These are phyloP conservation scores for Kwoniella shandongensis DNA, from an alignment of 768 basidiomycete genomes.

Conservation along the genomic window DNA sequence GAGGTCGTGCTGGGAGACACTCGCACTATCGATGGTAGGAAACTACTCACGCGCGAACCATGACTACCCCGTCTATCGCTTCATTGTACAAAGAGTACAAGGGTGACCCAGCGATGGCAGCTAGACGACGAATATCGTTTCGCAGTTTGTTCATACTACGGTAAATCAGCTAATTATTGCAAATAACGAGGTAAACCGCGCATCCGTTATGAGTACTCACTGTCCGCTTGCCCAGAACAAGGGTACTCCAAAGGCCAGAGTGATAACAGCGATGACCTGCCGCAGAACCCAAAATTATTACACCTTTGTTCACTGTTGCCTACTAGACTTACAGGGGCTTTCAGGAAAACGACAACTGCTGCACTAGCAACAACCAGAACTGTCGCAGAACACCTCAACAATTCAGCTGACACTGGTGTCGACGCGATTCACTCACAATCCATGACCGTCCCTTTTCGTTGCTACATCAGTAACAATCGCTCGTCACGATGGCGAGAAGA, in stretches of 20 bases:
- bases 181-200: neutral
- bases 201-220: constrained; percentile 22
- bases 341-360: constrained; percentile 15
- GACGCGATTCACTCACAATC: constrained; percentile 3
- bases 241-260: constrained; percentile 26
- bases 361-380: constrained; percentile 14
- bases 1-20: too few relatives aligned
- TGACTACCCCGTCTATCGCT: constrained; percentile 39
- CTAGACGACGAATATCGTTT: constrained; percentile 39
- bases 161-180: constrained; percentile 7
- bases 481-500: neutral
- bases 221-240: constrained; percentile 29
- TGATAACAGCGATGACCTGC: constrained; percentile 23
- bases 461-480: neutral
- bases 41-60: constrained; percentile 47
- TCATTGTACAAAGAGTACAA: constrained; percentile 45
- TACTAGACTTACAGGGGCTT: constrained; percentile 30
- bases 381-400: too few relatives aligned
- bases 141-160: constrained; percentile 32
- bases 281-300: too few relatives aligned
- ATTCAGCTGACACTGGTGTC: neutral
- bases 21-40: too few relatives aligned
- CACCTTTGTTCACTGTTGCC: too few relatives aligned
- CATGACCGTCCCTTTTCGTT: constrained; percentile 8
- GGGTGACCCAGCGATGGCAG: constrained; percentile 30